Percentiles rank a stretch among this genome's conserved stretches.
phyloP scores from a whole-genome alignment of 2,329 filamentous ascomycete genomes.

The Fusarium udum region DNA sequence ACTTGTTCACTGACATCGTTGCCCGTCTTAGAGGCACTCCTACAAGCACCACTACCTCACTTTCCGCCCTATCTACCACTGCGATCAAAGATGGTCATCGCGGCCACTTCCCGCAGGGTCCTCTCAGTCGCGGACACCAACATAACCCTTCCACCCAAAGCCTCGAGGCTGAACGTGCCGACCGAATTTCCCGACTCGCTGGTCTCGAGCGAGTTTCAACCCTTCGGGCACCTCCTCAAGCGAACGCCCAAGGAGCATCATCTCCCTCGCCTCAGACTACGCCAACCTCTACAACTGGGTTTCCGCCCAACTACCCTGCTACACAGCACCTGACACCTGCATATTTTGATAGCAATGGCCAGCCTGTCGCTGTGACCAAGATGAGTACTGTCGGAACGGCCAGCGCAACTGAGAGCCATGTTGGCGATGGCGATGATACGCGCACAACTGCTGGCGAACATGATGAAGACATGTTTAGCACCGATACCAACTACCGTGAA shows the following conservation, averaged over 20 bases:
- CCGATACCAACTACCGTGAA: slow-evolving; percentile 68
- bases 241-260: slow-evolving; percentile 45
- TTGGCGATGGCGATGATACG: slow-evolving; percentile 64
- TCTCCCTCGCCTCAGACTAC: slow-evolving; percentile 61
- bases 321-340: slow-evolving; percentile 63
- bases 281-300: slow-evolving; percentile 58
- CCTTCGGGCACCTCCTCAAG: slow-evolving; percentile 64
- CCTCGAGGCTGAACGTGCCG: slow-evolving; percentile 89
- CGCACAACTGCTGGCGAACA: slow-evolving; percentile 63
- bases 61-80: slow-evolving; percentile 90
- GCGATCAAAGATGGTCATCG: slow-evolving; percentile 97
- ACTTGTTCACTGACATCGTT: slow-evolving; percentile 14
- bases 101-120: slow-evolving; percentile 72
- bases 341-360: slow-evolving; percentile 83
- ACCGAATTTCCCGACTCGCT: slow-evolving; percentile 92
- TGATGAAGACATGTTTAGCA: slow-evolving; percentile 77
- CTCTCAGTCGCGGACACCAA: slow-evolving; percentile 66
- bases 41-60: slow-evolving; percentile 89
- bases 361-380: slow-evolving; percentile 73
- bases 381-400: slow-evolving; percentile 93
- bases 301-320: slow-evolving; percentile 52
- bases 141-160: slow-evolving; percentile 72
- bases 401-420: slow-evolving; percentile 81
- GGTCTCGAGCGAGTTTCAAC: slow-evolving; percentile 90
- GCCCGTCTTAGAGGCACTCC: slow-evolving; percentile 77